phyloP scores from a whole-genome alignment of 2,329 filamentous ascomycete genomes.

The Neonectria magnoliae region DNA sequence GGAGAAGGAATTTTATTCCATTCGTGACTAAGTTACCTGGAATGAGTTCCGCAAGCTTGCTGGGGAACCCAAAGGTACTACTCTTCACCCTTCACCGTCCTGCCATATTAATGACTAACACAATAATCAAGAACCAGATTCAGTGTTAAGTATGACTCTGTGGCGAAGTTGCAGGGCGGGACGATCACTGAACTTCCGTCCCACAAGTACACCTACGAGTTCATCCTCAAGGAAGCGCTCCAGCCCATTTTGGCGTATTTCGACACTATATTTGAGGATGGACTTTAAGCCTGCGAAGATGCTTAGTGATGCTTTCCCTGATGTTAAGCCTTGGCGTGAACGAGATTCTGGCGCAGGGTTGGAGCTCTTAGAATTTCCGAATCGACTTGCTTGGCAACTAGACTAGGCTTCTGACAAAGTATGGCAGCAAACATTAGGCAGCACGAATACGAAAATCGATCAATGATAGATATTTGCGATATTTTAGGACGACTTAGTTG shows the following conservation, averaged over 20 bases:
- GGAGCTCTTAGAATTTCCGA: not conserved
- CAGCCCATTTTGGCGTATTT: not conserved
- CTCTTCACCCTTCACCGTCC: not conserved
- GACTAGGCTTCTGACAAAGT: no score
- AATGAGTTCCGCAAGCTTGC: conserved; percentile 55
- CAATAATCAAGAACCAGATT: not conserved
- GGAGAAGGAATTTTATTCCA: conserved; percentile 50
- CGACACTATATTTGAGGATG: not conserved
- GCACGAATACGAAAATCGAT: no score
- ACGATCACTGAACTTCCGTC: not conserved
- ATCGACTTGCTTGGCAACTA: no score
- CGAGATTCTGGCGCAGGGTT: not conserved
- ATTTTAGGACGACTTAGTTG: no score
- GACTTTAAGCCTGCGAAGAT: not conserved
- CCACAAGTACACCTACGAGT: not conserved
- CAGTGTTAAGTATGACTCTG: not conserved
- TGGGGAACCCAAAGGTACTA: conserved; percentile 49
- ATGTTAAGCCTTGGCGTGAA: not conserved
- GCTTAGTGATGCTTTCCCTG: not conserved
- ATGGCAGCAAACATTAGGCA: no score
- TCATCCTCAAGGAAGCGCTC: not conserved
- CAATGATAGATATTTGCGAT: no score
- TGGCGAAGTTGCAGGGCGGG: not conserved
- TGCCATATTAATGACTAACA: not conserved
- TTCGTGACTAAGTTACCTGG: conserved; percentile 55